These are phyloP conservation scores for Tetraselmis striata DNA, from an alignment of 139 green algal species.

Conservation along the genomic window DNA sequence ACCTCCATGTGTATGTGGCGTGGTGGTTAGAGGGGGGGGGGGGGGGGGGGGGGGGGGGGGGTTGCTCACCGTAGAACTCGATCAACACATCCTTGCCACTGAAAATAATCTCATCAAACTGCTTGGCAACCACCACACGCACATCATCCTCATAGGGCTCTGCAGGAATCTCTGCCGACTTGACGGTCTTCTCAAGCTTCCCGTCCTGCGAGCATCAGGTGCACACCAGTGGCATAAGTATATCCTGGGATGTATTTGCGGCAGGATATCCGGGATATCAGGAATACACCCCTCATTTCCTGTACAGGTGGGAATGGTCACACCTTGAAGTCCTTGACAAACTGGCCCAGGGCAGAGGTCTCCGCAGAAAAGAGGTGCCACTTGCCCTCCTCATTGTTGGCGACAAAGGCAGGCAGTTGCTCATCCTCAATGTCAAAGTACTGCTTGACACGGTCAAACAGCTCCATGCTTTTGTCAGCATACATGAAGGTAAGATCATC, in stretches of 20 bases:
- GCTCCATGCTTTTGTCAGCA: neutral
- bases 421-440: conserved; percentile 21
- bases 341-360: neutral
- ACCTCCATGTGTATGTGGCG: no score
- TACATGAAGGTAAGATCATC: neutral
- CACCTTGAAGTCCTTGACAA: conserved; percentile 4
- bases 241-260: no score
- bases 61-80: conserved; percentile 19
- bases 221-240: no score
- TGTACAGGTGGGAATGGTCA: no score
- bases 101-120: conserved; percentile 34
- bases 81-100: conserved; percentile 33
- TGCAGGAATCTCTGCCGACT: conserved; percentile 26
- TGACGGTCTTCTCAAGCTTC: conserved; percentile 20
- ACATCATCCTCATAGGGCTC: conserved; percentile 20
- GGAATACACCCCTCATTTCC: no score
- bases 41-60: no score
- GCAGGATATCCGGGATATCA: no score
- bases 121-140: conserved; percentile 15
- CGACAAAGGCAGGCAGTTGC: conserved; percentile 4
- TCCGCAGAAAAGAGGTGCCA: conserved; percentile 13
- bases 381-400: conserved; percentile 2
- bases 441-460: conserved; percentile 1
- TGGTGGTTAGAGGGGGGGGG: no score
- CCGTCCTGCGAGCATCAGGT: conserved; percentile 15